Evolutionary conservation across 306 rosid genomes (phyloP), one percentile per base, ranked within the genome.

Genomic region (Phaseolus lunatus): DNA sequence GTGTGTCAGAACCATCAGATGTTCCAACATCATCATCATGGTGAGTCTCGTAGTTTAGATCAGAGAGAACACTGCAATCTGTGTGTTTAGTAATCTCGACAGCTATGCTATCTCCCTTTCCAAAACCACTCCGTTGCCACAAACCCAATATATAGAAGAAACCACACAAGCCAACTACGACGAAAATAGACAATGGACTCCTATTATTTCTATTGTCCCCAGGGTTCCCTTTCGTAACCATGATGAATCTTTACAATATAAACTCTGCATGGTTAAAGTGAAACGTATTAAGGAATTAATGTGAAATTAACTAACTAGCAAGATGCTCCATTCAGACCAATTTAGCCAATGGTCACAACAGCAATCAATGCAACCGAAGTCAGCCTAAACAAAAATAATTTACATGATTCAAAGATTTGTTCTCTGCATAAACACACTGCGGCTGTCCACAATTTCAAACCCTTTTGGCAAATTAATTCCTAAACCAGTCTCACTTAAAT

Each of bases 91-190:
- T 89, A 56, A 92, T 78, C 87, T 86, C 87, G 78, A 84, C 64
- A 3, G 97, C 97, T 80, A 92, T 92, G 70, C 90, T 90, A 62
- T 92, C 97, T 62, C 97, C 96, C 77, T 92, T 92, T 50, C 97
- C 97, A 58, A 87, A 92, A 62, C 97, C 96, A 73, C 97, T 92
- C 79, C 92, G 85, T 80, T 92, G 92, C 97, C 97, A 92, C 13
- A 89, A 88, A 61, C 97, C 97, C 78, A 90, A 77, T 80, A 92
- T 20, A 73, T 90, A 92, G 88, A 92, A 92, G 89, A 87, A 87
- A 84, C 89, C 90, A 81, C 96, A 92, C 75, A 90, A 81, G 37
- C 86, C 94, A 74, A 89, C 82, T 18, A 90, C 44, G 70, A 89
- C 78, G 77, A 90, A 82, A 86, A 92, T n/a, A 5, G 89, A 71